Conservation (phyloP, 108 stramenopile genomes). For the Aurantiochytrium sp. region DNA sequence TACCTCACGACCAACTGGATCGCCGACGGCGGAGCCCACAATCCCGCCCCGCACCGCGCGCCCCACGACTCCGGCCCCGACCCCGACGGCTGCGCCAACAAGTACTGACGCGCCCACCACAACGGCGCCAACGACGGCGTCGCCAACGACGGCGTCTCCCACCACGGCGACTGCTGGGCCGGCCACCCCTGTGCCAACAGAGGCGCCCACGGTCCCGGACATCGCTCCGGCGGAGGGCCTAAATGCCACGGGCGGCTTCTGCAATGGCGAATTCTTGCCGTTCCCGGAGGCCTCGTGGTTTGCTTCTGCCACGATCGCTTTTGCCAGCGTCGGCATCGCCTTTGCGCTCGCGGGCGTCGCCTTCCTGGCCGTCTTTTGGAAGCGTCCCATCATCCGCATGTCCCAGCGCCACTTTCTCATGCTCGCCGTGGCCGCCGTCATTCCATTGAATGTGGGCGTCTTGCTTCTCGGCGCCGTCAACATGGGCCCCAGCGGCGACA, state of each 20-base stretch:
- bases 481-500: neutral
- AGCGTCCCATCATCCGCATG: conserved; percentile 24
- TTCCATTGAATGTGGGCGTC: neutral
- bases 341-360: neutral
- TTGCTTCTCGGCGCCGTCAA: neutral
- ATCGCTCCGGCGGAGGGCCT: too few species aligned
- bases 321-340: neutral
- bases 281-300: neutral
- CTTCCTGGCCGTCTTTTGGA: neutral
- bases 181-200: too few species aligned
- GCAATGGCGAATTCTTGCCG: neutral
- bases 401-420: neutral
- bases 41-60: too few species aligned
- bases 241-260: neutral
- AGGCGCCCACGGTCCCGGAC: too few species aligned
- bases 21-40: too few species aligned
- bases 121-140: neutral
- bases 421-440: neutral
- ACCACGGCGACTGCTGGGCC: too few species aligned
- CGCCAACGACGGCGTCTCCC: too few species aligned
- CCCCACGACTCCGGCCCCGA: too few species aligned
- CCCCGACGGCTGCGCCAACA: too few species aligned
- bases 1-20: too few species aligned
- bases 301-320: neutral
- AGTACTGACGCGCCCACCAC: too few species aligned